Evolutionary conservation across 129 eudicot species (phyloP), one percentile per base, ranked within the genome.

Genomic region (Artemisia tridentata): DNA sequence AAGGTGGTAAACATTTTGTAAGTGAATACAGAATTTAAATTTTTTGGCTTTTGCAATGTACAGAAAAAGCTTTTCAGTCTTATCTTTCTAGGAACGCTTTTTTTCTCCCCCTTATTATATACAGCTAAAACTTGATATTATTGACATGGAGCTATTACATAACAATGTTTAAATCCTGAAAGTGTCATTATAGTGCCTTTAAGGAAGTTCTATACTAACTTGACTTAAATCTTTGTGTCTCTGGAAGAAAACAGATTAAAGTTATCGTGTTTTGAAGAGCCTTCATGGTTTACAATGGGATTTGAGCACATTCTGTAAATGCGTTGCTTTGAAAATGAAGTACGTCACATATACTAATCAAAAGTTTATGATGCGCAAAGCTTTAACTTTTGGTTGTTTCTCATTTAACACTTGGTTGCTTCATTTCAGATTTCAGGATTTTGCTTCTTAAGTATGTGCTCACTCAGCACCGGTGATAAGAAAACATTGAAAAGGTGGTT

Each of bases 401-500:
- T 61, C 17, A 11, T 27, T 61, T 1, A 13, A 25, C 50, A 67
- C 25, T 67, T 18, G 11, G 9, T 3, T 65, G 19, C 7, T 82
- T 45, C 10, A 71, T 66, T 47, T 69, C 83, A 89, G 92, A 63
- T 82, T 71, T 75, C 83, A 57, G 77, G 73, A 61, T 46, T 15
- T 70, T 52, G 68, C 48, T 62, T 58, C 65, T 76, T 69, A 75
- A 79, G 79, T 75, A 86, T 89, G 89, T 73, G 76, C 82, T 77
- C 78, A 46, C 71, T 82, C n/a, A 76, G 73, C 52, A 81, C 85
- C 59, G 71, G 86, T 72, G 89, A 84, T 75, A 86, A 83, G 77
- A 80, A 81, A 67, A 84, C 96, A n/a, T 81, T 86, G 16, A 88
- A 88, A 68, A 83, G 82, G 81, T 86, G 91, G 96, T 83, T 88